Conservation (phyloP, 768 basidiomycete genomes). For the Hydnomerulius pinastri region DNA sequence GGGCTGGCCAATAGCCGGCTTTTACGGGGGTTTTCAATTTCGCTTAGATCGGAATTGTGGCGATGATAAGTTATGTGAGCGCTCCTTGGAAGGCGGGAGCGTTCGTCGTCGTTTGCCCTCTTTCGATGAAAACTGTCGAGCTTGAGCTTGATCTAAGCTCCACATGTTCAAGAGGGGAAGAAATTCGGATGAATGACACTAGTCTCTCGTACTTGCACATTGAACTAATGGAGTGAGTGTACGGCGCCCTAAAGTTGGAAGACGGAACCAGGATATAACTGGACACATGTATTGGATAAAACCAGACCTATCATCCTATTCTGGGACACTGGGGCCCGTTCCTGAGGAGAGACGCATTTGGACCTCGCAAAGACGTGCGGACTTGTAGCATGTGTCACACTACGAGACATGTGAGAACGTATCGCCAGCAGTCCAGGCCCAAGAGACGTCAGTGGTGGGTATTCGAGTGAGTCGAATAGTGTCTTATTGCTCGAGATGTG, state of each 20-base stretch:
- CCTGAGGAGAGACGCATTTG: constrained; percentile 18
- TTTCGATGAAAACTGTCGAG: too few relatives aligned
- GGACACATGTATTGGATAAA: constrained; percentile 8
- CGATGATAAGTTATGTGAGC: constrained; percentile 21
- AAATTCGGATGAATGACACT: background rate
- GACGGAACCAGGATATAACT: too few relatives aligned
- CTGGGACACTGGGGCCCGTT: constrained; percentile 12
- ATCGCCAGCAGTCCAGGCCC: too few relatives aligned
- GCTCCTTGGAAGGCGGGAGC: constrained; percentile 1
- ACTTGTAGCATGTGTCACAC: constrained; percentile 13
- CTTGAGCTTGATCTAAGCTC: background rate
- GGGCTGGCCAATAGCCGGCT: constrained; percentile 9
- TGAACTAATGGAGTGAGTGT: background rate
- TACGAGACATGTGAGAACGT: constrained; percentile 12
- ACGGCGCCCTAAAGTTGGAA: too few relatives aligned
- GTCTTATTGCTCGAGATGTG: too few relatives aligned
- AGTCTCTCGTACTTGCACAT: background rate
- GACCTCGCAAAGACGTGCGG: constrained; percentile 7
- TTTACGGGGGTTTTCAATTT: constrained; percentile 22
- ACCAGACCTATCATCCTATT: constrained; percentile 19
- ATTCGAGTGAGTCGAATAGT: too few relatives aligned
- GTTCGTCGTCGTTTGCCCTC: background rate
- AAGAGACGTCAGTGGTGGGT: too few relatives aligned
- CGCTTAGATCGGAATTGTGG: constrained; percentile 33
- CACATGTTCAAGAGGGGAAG: too few relatives aligned